Base-by-base conservation (phyloP, 192 early-diverging fungal genomes). In the Gamsiella multidivaricata region DNA sequence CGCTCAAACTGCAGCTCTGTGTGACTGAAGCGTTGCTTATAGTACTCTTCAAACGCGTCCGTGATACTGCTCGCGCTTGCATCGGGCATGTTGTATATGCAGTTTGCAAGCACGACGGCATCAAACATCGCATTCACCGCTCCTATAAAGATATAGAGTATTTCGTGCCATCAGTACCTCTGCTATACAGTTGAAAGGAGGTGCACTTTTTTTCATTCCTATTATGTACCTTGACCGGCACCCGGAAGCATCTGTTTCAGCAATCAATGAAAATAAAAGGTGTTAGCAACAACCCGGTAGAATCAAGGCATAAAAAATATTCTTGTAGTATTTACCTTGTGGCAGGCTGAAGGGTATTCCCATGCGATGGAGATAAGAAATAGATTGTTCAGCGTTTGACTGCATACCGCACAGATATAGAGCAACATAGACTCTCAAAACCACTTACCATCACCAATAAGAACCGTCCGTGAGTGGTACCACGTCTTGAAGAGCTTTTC, bases 371-470 rank as follows among this genome's bases (percentile, higher is more conserved):
- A 41, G 26, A n/a, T 39, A 51, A 39, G 6, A 52, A 52, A 52
- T 23, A 51, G 14, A 36, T 11, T 36, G 20, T 17, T 1, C n/a
- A n/a, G n/a, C n/a, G n/a, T n/a, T n/a, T n/a, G n/a, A n/a, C n/a
- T n/a, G n/a, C n/a, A n/a, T n/a, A n/a, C n/a, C n/a, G n/a, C n/a
- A 50, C 20, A n/a, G n/a, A n/a, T n/a, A n/a, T n/a, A n/a, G n/a
- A n/a, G n/a, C n/a, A n/a, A n/a, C n/a, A n/a, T n/a, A n/a, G n/a
- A n/a, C n/a, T n/a, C n/a, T n/a, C n/a, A n/a, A n/a, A n/a, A 52
- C 25, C n/a, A 32, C 2, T 61, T 63, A 71, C 69, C 69, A 57
- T 73, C 70, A 10, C 70, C 70, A 25, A 73, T 50, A 26, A 73
- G 47, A 23, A 73, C 70, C 0, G 47, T 50, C 23, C 70, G 43